Percentiles rank a stretch among this genome's conserved stretches.
phyloP scores from a whole-genome alignment of 2,329 filamentous ascomycete species.

The Colletotrichum endophyticum region DNA sequence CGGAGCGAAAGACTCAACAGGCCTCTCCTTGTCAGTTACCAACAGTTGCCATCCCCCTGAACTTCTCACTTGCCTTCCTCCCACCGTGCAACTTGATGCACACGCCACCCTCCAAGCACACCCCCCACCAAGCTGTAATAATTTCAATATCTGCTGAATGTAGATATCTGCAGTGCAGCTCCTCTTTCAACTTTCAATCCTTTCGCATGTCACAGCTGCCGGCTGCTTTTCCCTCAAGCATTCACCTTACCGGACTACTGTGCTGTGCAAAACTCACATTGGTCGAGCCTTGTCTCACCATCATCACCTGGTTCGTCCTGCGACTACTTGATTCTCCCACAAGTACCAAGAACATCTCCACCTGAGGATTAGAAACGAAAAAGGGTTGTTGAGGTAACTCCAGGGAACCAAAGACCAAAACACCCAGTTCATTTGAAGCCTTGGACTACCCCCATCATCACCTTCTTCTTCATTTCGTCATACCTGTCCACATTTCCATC shows the following conservation, averaged over 20 bases:
- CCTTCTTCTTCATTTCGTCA: neutral
- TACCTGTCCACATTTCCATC: neutral
- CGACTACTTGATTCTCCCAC: constrained; percentile 7
- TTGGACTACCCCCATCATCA: neutral
- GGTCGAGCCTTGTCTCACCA: neutral
- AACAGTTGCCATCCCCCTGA: neutral
- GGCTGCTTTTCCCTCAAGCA: neutral
- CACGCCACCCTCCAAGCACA: neutral
- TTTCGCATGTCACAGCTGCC: neutral
- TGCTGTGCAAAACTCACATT: neutral
- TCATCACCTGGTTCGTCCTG: neutral
- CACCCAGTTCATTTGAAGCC: neutral
- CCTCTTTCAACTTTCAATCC: constrained; percentile 2
- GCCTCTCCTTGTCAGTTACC: neutral
- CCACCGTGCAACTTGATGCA: neutral
- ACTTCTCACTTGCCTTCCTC: neutral
- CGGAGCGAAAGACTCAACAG: neutral
- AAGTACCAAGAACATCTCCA: constrained; percentile 1
- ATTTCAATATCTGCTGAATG: constrained; percentile 7
- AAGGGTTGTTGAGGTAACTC: neutral
- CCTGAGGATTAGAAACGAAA: neutral
- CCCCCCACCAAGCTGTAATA: neutral
- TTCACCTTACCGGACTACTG: neutral
- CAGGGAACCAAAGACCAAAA: neutral
- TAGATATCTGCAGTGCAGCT: constrained; percentile 9